Evolutionary conservation across 108 stramenopile species (phyloP).

Genomic region (Skeletonema potamos): DNA sequence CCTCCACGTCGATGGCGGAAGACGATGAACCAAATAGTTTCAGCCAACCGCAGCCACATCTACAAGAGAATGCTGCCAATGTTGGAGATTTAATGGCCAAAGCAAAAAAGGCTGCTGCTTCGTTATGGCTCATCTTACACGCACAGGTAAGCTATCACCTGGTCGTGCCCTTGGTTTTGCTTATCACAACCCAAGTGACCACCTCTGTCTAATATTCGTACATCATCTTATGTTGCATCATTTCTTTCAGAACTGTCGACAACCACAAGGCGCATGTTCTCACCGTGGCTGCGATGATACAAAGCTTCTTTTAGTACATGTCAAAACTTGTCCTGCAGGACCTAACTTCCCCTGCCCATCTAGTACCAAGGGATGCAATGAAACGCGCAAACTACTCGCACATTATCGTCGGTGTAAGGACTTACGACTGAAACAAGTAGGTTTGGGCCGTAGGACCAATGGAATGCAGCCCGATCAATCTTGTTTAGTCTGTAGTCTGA

Average conservation of each 20-base stretch:
- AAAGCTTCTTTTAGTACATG: conserved; percentile 68
- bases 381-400: conserved; percentile 74
- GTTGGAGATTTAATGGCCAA: conserved; percentile 65
- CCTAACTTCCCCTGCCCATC: conserved; percentile 58
- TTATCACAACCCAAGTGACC: not conserved
- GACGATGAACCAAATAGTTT: not conserved
- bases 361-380: conserved; percentile 67
- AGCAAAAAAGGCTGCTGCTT: conserved; percentile 81
- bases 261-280: conserved; percentile 49
- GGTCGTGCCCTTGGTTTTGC: not conserved
- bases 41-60: not conserved
- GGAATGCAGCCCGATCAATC: conserved; percentile 11
- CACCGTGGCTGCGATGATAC: conserved; percentile 76
- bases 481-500: conserved; percentile 44
- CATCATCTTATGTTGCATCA: not conserved
- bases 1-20: not conserved
- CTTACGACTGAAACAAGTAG: conserved; percentile 52
- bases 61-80: conserved; percentile 14
- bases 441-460: conserved; percentile 7
- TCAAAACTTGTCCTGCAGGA: conserved; percentile 60
- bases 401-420: conserved; percentile 81
- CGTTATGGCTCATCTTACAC: conserved; percentile 83
- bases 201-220: not conserved
- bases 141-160: conserved; percentile 66
- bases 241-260: conserved; percentile 54